Evolutionary conservation across 2,329 filamentous ascomycete genomes (phyloP).

Genomic region (Ceratocystis colombiana): DNA sequence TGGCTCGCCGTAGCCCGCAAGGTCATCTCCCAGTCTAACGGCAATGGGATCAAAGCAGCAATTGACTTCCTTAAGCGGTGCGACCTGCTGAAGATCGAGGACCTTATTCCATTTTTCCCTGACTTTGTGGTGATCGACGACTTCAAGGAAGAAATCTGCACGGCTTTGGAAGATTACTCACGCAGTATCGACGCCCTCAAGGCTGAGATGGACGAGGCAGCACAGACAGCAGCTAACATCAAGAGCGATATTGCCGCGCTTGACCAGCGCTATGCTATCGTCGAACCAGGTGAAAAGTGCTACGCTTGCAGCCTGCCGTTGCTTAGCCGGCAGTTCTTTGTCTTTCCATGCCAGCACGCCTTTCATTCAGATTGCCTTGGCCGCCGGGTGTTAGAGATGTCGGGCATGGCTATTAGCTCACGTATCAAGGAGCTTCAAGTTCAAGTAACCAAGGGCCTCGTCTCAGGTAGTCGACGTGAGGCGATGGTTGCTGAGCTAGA

Average conservation of each 20-base stretch:
- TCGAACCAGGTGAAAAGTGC: slow-evolving; percentile 91
- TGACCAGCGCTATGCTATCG: slow-evolving; percentile 85
- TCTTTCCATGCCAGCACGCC: slow-evolving; percentile 95
- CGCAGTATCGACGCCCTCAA: slow-evolving; percentile 81
- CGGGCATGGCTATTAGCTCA: slow-evolving; percentile 62
- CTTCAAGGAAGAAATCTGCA: slow-evolving; percentile 97
- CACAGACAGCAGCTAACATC: slow-evolving; percentile 80
- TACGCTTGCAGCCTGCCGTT: slow-evolving; percentile 79
- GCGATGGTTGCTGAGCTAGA: slow-evolving; percentile 81
- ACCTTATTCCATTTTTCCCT: slow-evolving; percentile 95
- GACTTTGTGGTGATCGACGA: slow-evolving; percentile 98
- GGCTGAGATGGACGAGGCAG: slow-evolving; percentile 91
- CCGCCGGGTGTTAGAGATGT: slow-evolving; percentile 71
- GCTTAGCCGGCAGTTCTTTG: slow-evolving; percentile 87
- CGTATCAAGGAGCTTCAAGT: slow-evolving; percentile 77
- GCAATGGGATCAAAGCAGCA: slow-evolving; percentile 75
- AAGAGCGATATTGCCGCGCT: slow-evolving; percentile 77
- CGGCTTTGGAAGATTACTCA: slow-evolving; percentile 84
- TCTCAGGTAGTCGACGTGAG: slow-evolving; percentile 62
- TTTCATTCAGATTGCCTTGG: slow-evolving; percentile 95
- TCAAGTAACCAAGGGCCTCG: slow-evolving; percentile 66
- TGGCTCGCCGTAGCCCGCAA: slow-evolving; percentile 94
- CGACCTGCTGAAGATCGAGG: slow-evolving; percentile 86
- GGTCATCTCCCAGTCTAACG: slow-evolving; percentile 65
- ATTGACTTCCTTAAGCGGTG: slow-evolving; percentile 90